Conservation (phyloP, 2,329 filamentous ascomycete species). For the Esteya vermicola region DNA sequence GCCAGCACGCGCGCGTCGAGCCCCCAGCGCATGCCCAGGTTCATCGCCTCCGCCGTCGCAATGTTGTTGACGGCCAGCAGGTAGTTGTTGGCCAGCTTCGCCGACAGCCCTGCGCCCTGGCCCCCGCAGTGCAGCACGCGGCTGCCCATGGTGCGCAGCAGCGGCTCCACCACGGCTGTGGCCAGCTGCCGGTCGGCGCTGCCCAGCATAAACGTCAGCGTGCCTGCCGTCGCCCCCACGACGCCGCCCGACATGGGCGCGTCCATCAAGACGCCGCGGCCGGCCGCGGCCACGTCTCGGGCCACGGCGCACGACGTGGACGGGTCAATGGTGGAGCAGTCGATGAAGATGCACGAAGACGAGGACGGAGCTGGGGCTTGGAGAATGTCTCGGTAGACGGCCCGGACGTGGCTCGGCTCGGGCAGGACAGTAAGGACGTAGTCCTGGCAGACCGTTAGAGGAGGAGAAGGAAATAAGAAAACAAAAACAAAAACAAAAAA, state of each 20-base stretch:
- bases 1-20: constrained; percentile 53
- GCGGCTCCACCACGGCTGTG: constrained; percentile 48
- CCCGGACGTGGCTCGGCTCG: constrained; percentile 74
- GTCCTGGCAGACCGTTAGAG: constrained; percentile 72
- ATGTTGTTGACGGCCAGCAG: constrained; percentile 88
- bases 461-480: constrained; percentile 20
- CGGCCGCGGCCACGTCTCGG: constrained; percentile 39
- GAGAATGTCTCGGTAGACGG: constrained; percentile 67
- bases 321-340: constrained; percentile 93
- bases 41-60: constrained; percentile 52
- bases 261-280: constrained; percentile 60
- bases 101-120: constrained; percentile 75
- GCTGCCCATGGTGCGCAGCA: constrained; percentile 72
- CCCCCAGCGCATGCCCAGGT: constrained; percentile 46
- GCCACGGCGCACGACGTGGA: constrained; percentile 70
- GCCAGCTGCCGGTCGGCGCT: constrained; percentile 45
- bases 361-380: constrained; percentile 33
- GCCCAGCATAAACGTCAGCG: constrained; percentile 93
- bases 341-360: constrained; percentile 63
- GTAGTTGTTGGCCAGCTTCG: constrained; percentile 96
- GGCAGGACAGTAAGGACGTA: constrained; percentile 80
- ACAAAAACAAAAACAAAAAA: neutral
- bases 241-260: constrained; percentile 96
- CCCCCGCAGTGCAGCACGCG: constrained; percentile 73
- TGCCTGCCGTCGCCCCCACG: constrained; percentile 75